Percentiles rank a stretch among this genome's conserved stretches.
Conservation (phyloP, 2,329 filamentous ascomycete species). For the Hypoxylon sp. region DNA sequence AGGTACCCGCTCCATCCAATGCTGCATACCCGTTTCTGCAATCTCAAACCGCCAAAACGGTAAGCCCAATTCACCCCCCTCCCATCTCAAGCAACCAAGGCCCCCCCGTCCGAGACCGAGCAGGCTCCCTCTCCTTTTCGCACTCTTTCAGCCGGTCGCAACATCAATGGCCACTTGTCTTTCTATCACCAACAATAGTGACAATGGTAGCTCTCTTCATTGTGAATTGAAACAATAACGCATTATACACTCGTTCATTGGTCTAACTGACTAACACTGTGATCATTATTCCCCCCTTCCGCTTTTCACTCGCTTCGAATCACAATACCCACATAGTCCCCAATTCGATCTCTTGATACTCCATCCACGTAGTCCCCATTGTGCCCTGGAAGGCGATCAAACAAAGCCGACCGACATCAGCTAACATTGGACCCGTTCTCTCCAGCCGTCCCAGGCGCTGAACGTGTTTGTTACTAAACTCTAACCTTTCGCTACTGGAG, state of each 20-base stretch:
- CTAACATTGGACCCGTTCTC: slow-evolving; percentile 33
- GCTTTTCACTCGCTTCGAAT: slow-evolving; percentile 27
- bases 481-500: slow-evolving; percentile 23
- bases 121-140: slow-evolving; percentile 24
- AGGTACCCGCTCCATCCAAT: slow-evolving; percentile 13
- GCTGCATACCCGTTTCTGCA: slow-evolving; percentile 30
- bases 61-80: slow-evolving; percentile 14
- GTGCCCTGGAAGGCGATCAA: slow-evolving; percentile 44
- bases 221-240: slow-evolving; percentile 18
- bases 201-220: slow-evolving; percentile 6
- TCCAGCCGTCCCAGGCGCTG: slow-evolving; percentile 21
- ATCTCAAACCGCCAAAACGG: slow-evolving; percentile 40
- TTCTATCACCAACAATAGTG: slow-evolving; percentile 10
- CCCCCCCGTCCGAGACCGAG: slow-evolving; percentile 7
- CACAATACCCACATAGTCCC: slow-evolving; percentile 31
- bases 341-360: slow-evolving; percentile 44
- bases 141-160: slow-evolving; percentile 28
- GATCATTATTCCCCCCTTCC: slow-evolving; percentile 11
- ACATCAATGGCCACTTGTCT: slow-evolving; percentile 26
- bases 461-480: slow-evolving; percentile 20
- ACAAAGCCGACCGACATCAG: slow-evolving; percentile 37
- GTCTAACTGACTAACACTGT: neutral
- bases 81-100: slow-evolving; percentile 5
- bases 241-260: slow-evolving; percentile 31
- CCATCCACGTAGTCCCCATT: slow-evolving; percentile 30